These are phyloP conservation scores for Orbilia javanica DNA, from an alignment of 2,329 filamentous ascomycete species.

Conservation along the genomic window DNA sequence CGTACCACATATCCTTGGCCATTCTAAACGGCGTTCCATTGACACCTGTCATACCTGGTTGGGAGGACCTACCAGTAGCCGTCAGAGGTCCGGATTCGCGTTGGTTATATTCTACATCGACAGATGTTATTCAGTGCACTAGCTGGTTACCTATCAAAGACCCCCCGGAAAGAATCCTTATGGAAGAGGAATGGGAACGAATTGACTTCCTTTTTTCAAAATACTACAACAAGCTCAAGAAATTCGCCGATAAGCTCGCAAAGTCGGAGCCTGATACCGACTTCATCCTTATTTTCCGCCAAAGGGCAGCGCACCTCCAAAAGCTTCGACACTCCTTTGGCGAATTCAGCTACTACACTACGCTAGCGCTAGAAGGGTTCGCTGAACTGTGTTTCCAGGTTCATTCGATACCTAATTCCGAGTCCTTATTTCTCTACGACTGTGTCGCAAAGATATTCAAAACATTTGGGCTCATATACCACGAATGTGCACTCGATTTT, in stretches of 20 bases:
- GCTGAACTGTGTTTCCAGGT: too few relatives aligned
- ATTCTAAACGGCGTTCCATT: constrained; percentile 2
- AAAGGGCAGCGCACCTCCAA: constrained; percentile 2
- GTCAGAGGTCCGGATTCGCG: neutral
- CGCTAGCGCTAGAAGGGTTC: constrained; percentile 5
- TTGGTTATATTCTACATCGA: too few relatives aligned
- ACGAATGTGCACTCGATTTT: too few relatives aligned
- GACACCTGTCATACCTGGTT: neutral
- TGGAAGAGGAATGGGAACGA: constrained; percentile 10
- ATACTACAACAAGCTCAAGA: neutral
- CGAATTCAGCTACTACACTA: constrained; percentile 29
- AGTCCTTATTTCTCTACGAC: too few relatives aligned
- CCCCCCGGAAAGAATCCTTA: constrained; percentile 18
- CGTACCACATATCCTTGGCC: neutral
- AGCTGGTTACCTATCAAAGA: neutral
- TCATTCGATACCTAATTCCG: too few relatives aligned
- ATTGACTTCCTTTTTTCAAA: constrained; percentile 2
- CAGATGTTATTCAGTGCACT: constrained; percentile 6
- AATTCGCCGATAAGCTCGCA: neutral
- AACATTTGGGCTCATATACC: too few relatives aligned
- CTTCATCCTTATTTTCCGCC: too few relatives aligned
- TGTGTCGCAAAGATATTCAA: too few relatives aligned
- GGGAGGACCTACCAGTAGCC: too few relatives aligned
- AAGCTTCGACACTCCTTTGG: constrained; percentile 1
- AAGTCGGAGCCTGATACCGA: neutral